Evolutionary conservation across 1,284 basidiomycete genomes (phyloP).

Genomic region (Phlebopus sp.): DNA sequence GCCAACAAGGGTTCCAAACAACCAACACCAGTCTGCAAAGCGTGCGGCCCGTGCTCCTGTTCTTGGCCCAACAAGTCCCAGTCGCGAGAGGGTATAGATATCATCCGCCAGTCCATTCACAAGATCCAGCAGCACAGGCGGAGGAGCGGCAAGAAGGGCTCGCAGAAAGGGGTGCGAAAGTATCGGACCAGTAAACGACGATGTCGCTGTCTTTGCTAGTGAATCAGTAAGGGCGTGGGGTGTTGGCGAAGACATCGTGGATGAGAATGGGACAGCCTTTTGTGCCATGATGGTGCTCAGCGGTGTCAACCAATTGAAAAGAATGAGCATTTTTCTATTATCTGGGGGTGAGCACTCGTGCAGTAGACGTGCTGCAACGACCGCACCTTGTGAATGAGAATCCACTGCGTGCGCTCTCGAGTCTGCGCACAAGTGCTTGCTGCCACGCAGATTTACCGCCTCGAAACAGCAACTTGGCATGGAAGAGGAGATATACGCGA

Average conservation of each 20-base stretch:
- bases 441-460: conserved; percentile 46
- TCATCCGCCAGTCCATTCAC: conserved; percentile 73
- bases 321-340: conserved; percentile 67
- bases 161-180: conserved; percentile 57
- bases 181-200: conserved; percentile 20
- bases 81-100: conserved; percentile 64
- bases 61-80: conserved; percentile 64
- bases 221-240: conserved; percentile 19
- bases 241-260: conserved; percentile 26
- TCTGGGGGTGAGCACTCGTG: conserved; percentile 8
- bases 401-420: conserved; percentile 58
- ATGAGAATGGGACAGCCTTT: conserved; percentile 56
- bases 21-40: conserved; percentile 82
- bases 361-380: background rate
- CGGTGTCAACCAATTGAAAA: conserved; percentile 80
- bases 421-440: conserved; percentile 51
- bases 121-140: conserved; percentile 78
- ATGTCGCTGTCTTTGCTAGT: conserved; percentile 15
- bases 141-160: conserved; percentile 70
- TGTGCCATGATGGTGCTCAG: conserved; percentile 63
- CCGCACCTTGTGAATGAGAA: conserved; percentile 68
- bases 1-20: conserved; percentile 69
- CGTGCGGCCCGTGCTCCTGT: conserved; percentile 65
- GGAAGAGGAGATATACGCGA: conserved; percentile 69
- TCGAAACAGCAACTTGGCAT: conserved; percentile 50